Base-by-base conservation (phyloP, 1,284 basidiomycete species). In the Cutaneotrichosporon daszewskae region DNA sequence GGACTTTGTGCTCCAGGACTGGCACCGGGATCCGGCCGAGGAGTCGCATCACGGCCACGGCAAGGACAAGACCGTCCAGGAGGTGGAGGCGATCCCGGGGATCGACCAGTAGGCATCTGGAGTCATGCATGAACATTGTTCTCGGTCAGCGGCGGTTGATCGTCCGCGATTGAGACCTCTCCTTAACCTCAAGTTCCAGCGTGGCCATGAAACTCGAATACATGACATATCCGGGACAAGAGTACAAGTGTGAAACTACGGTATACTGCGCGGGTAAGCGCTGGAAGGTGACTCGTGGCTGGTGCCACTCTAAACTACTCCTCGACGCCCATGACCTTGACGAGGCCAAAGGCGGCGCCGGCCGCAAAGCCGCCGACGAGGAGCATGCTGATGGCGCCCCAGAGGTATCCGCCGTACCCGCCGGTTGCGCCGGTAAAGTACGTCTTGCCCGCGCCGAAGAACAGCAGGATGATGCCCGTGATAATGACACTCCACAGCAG, bases 401-500 rank as follows among this genome's bases (percentile, higher is more conserved):
- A 88, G 9, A 86, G 65, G 61, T 79, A 87, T 41, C 76, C 80
- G 45, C 61, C 75, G 35, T 62, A 64, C 44, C 75, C 79, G 42
- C 75, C 74, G 2, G 64, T 69, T 0, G 87, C 87, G 22, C 90
- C 91, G 0, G 89, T 94, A 38, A 90, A 79, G 54, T 86, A 84
- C 3, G 90, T 83, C 70, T 96, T 95, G 64, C 89, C 79, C 3
- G 80, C 85, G 36, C 91, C 91, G 60, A 96, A 96, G 43, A 91
- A 67, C 55, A 95, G 77, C 10, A 96, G 76, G n/a, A 94, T 79
- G 47, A 87, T 56, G 17, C 86, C 85, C 10, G 89, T 94, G 45
- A 91, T 66, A 49, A 87, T 58, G 42, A 54, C 53, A 7, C 56
- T 65, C 44, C 59, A 53, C 43, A 67, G 53, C 33, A 77, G 66